Conservation (phyloP, 345 rosid species). For the Heritiera littoralis region DNA sequence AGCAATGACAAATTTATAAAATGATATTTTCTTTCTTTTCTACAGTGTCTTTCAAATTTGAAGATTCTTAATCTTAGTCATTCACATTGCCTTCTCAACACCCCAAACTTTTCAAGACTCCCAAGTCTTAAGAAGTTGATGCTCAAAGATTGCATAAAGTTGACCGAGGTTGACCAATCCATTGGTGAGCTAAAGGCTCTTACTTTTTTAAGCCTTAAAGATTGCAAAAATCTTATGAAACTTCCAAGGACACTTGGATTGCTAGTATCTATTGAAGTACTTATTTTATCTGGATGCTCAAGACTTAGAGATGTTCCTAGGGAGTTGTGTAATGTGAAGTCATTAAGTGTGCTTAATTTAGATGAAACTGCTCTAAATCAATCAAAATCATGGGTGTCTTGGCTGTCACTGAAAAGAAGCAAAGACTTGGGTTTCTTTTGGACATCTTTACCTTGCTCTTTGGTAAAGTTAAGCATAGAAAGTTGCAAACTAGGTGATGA, state of each 20-base stretch:
- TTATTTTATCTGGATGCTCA: slow-evolving; percentile 32
- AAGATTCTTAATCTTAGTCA: slow-evolving; percentile 28
- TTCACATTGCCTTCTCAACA: slow-evolving; percentile 18
- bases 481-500: no score
- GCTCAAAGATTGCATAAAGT: slow-evolving; percentile 28
- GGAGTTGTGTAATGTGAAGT: slow-evolving; percentile 20
- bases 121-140: slow-evolving; percentile 32
- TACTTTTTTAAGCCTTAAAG: slow-evolving; percentile 16
- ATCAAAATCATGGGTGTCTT: not conserved
- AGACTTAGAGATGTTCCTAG: slow-evolving; percentile 19
- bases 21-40: no score
- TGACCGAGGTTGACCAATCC: slow-evolving; percentile 22
- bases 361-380: slow-evolving; percentile 19
- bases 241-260: slow-evolving; percentile 28
- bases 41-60: not conserved
- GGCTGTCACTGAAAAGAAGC: not conserved
- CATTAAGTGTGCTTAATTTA: slow-evolving; percentile 24
- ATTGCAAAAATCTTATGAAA: slow-evolving; percentile 27
- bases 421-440: not conserved
- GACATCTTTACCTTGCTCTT: not conserved
- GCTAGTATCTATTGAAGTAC: slow-evolving; percentile 25
- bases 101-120: slow-evolving; percentile 25
- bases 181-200: slow-evolving; percentile 21
- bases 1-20: no score
- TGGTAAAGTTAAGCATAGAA: not conserved